A percentile compares a stretch with the other conserved stretches of the same genome.
Evolutionary conservation across 2,329 filamentous ascomycete genomes (phyloP).

Genomic region (Pestalotiopsis fici): DNA sequence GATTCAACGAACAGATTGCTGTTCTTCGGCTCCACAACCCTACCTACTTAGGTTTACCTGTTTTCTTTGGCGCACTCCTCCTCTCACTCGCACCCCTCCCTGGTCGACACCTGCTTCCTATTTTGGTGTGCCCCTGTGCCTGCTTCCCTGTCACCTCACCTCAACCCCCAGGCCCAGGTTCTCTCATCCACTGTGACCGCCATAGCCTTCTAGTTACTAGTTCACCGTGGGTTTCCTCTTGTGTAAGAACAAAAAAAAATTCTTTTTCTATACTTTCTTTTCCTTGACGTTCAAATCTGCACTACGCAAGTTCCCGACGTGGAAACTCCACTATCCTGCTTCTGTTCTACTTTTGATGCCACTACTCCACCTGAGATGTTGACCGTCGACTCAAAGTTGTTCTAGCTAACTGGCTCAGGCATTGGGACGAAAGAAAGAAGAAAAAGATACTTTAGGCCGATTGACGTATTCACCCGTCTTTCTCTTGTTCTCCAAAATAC

Average conservation of each 20-base stretch:
- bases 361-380: conserved; percentile 36
- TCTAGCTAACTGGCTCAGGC: conserved; percentile 30
- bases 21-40: conserved; percentile 29
- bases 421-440: conserved; percentile 22
- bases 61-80: conserved; percentile 26
- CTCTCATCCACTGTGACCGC: conserved; percentile 28
- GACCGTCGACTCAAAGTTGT: conserved; percentile 36
- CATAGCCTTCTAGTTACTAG: conserved; percentile 19
- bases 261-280: conserved; percentile 27
- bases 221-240: conserved; percentile 22
- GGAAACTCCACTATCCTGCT: conserved; percentile 33
- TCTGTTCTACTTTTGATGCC: conserved; percentile 23
- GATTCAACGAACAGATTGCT: conserved; percentile 18
- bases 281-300: conserved; percentile 20
- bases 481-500: conserved; percentile 24
- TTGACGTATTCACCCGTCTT: conserved; percentile 37
- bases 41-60: conserved; percentile 2
- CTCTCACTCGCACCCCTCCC: conserved; percentile 26
- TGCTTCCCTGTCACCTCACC: conserved; percentile 25
- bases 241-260: conserved; percentile 14
- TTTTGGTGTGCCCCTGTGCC: conserved; percentile 24
- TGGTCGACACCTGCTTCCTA: conserved; percentile 18
- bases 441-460: conserved; percentile 33
- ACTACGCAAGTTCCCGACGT: conserved; percentile 37
- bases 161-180: conserved; percentile 21